These are phyloP conservation scores for Xylaria sp. DNA, from an alignment of 2,329 filamentous ascomycete genomes.

Conservation along the genomic window DNA sequence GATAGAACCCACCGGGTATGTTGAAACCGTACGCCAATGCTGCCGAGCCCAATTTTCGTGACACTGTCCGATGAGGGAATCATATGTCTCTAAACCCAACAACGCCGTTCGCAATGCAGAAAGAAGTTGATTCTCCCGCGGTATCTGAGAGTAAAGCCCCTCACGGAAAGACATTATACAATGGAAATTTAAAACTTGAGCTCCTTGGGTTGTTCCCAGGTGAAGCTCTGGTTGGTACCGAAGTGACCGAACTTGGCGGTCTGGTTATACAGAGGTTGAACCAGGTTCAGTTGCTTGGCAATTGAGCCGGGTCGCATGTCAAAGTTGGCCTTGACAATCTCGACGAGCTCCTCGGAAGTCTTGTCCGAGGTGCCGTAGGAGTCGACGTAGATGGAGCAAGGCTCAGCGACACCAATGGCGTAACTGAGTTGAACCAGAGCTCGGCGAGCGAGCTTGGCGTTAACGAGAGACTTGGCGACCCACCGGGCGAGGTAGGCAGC, in stretches of 20 bases:
- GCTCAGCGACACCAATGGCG: conserved; percentile 98
- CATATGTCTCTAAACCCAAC: conserved; percentile 51
- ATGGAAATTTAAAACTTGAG: conserved; percentile 81
- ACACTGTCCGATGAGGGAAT: conserved; percentile 54
- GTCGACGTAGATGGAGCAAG: conserved; percentile 97
- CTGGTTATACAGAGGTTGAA: conserved; percentile 96
- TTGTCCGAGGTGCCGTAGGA: conserved; percentile 94
- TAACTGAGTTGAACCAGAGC: conserved; percentile 98
- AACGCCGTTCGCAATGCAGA: conserved; percentile 54
- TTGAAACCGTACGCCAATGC: conserved; percentile 56
- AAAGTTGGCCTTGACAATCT: conserved; percentile 96
- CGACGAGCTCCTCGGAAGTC: conserved; percentile 90
- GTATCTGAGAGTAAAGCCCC: conserved; percentile 44
- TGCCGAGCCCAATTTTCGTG: conserved; percentile 50
- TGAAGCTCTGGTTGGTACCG: conserved; percentile 94
- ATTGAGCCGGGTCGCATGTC: conserved; percentile 98
- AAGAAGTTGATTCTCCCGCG: conserved; percentile 56
- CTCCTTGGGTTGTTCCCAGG: conserved; percentile 97
- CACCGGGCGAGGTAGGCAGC: conserved; percentile 97
- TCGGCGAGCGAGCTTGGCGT: conserved; percentile 88
- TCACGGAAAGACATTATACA: conserved; percentile 48
- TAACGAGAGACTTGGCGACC: conserved; percentile 98
- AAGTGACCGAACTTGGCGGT: conserved; percentile 99
- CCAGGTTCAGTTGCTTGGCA: conserved; percentile 94
- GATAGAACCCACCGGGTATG: conserved; percentile 47